Base-by-base conservation (phyloP, 1,284 basidiomycete species). In the Boletus sp. region DNA sequence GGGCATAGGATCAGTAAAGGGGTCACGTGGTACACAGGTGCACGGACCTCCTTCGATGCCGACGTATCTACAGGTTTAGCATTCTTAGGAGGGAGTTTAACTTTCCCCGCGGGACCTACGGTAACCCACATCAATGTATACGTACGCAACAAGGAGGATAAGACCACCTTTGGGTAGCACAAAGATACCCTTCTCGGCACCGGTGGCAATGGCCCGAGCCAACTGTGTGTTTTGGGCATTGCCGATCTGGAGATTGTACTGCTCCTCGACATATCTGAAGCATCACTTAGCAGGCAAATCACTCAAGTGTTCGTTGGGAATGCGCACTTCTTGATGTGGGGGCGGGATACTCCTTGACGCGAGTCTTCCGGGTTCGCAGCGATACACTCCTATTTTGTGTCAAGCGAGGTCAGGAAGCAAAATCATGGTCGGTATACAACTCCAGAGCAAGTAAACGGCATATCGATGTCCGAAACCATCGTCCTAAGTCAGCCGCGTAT, bases 311-410 rank as follows among this genome's bases (percentile, higher is more conserved):
- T 44, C 35, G 46, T 36, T 46, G 29, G 37, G 32, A 51, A 54
- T 44, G 51, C 58, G 45, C 65, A 86, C 92, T 92, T 94, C 81
- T 95, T 95, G 73, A 96, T 91, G 64, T 87, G 83, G 51, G 87
- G 89, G 48, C 93, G 88, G 59, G 91, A 94, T 57, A 94, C 90
- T 68, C 93, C 93, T 53, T 69, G 66, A 56, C 92, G 88, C 52
- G 87, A 81, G 53, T 92, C 90, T 32, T 89, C 87, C 22, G 81
- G 77, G 69, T 86, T 74, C 46, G 75, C 78, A 54, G 76, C 69
- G 69, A 95, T 90, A 61, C 88, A 91, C 74, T 94, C 91, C 85
- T 88, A 69, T 57, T 57, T 54, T 44, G 58, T 46, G 42, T 51
- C 33, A 48, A 48, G 37, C 5, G 8, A 25, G 8, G 51, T 64